phyloP scores from a whole-genome alignment of 108 stramenopile genomes.

The Nitzschia sp. region DNA sequence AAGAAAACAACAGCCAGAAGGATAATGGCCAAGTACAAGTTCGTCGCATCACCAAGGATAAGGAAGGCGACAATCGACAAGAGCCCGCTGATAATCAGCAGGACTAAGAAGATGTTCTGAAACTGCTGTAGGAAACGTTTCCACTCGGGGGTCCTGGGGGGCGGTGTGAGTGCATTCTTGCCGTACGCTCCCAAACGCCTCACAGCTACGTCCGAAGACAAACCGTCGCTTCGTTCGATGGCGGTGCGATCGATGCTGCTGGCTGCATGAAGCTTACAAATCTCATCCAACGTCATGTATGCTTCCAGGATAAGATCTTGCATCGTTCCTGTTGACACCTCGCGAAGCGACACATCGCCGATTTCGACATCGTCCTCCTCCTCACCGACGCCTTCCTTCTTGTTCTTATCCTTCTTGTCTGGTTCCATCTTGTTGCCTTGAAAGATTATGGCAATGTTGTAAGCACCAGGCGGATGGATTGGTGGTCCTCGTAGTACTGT shows the following conservation, averaged over 20 bases:
- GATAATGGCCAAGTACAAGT: constrained; percentile 15
- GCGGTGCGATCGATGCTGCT: background rate
- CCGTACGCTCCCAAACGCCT: background rate
- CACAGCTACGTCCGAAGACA: background rate
- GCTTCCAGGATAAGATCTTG: background rate
- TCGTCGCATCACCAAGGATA: background rate
- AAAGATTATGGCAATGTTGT: no score
- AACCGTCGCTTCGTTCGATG: background rate
- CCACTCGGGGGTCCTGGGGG: background rate
- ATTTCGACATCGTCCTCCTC: no score
- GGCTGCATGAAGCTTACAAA: background rate
- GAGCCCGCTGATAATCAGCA: background rate
- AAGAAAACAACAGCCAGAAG: constrained; percentile 36
- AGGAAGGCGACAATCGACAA: background rate
- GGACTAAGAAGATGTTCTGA: background rate
- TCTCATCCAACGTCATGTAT: background rate
- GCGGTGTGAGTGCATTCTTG: background rate
- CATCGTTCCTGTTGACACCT: no score
- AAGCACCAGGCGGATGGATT: no score
- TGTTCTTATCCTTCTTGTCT: no score
- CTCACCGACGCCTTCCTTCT: no score
- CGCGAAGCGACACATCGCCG: no score
- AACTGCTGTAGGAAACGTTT: background rate
- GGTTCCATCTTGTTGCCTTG: no score
- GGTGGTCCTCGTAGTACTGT: no score